Evolutionary conservation across 352 stramenopile species (phyloP).

Genomic region (Globisporangium okanoganense): DNA sequence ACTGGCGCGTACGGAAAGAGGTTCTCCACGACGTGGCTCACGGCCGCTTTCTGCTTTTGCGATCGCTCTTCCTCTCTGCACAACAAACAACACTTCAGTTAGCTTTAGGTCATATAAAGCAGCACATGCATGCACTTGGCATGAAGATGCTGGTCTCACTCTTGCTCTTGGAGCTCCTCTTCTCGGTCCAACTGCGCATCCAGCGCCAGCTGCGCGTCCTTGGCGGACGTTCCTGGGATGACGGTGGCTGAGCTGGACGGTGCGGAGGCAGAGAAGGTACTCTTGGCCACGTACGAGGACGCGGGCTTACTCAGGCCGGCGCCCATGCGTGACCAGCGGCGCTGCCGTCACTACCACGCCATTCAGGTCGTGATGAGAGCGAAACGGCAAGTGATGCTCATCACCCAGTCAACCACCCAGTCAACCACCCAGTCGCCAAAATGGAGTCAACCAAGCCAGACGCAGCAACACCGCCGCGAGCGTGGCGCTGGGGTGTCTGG

Average conservation of each 20-base stretch:
- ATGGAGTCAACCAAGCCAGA: background rate
- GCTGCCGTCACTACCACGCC: background rate
- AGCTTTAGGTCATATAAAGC: background rate
- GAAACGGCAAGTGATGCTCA: background rate
- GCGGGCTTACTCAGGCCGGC: slow-evolving; percentile 36
- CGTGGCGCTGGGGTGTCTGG: slow-evolving; percentile 36
- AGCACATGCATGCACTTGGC: background rate
- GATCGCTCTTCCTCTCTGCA: slow-evolving; percentile 42
- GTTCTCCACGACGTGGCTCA: slow-evolving; percentile 71
- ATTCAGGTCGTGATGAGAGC: background rate
- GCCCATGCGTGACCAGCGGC: slow-evolving; percentile 29
- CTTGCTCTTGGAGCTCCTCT: slow-evolving; percentile 56
- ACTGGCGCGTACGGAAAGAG: slow-evolving; percentile 77
- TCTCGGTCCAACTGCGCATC: slow-evolving; percentile 52
- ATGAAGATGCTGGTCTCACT: slow-evolving; percentile 15
- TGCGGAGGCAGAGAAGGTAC: slow-evolving; percentile 16
- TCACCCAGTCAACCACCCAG: background rate
- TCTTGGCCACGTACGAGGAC: slow-evolving; percentile 20
- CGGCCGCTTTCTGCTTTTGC: slow-evolving; percentile 44
- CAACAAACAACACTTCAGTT: background rate
- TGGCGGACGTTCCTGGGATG: slow-evolving; percentile 4
- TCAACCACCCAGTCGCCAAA: slow-evolving; percentile 1
- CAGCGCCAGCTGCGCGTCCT: slow-evolving; percentile 4
- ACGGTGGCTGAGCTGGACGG: slow-evolving; percentile 17
- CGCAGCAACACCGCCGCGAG: background rate